Conservation (phyloP, 2,329 filamentous ascomycete genomes). For the Parascedosporium putredinis region DNA sequence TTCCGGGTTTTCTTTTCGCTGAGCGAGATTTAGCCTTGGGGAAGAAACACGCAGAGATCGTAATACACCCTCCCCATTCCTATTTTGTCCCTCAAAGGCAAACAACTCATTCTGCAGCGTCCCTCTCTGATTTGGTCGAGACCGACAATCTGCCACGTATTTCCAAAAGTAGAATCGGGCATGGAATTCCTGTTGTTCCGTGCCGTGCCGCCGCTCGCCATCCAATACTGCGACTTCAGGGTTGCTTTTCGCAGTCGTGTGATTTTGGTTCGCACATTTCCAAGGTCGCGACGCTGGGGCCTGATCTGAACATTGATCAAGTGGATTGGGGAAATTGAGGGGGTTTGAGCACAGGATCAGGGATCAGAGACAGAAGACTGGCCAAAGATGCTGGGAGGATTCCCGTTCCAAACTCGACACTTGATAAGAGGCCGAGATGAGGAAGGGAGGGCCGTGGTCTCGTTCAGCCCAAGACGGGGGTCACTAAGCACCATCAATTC, state of each 20-base stretch:
- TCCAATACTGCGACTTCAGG: background rate
- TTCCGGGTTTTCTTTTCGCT: too few species aligned
- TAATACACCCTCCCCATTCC: too few species aligned
- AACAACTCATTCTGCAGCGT: background rate
- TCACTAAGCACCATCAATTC: background rate
- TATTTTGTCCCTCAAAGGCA: too few species aligned
- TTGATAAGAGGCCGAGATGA: background rate
- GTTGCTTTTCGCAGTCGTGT: background rate
- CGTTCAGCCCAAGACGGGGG: background rate
- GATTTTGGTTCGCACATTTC: background rate
- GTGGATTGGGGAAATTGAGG: background rate
- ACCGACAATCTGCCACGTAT: background rate
- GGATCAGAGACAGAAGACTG: background rate
- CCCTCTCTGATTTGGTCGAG: background rate
- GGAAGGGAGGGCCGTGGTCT: background rate
- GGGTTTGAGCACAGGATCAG: too few species aligned
- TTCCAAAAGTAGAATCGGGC: background rate
- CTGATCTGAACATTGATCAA: background rate
- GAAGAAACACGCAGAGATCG: too few species aligned
- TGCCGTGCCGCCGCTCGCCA: background rate
- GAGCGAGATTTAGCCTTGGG: too few species aligned
- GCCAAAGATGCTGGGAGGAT: background rate
- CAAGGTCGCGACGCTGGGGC: background rate
- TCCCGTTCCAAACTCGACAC: too few species aligned
- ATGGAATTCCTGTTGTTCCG: slow-evolving; percentile 3